These are phyloP conservation scores for Bipolaris bicolor DNA, from an alignment of 2,329 filamentous ascomycete species.

Conservation along the genomic window DNA sequence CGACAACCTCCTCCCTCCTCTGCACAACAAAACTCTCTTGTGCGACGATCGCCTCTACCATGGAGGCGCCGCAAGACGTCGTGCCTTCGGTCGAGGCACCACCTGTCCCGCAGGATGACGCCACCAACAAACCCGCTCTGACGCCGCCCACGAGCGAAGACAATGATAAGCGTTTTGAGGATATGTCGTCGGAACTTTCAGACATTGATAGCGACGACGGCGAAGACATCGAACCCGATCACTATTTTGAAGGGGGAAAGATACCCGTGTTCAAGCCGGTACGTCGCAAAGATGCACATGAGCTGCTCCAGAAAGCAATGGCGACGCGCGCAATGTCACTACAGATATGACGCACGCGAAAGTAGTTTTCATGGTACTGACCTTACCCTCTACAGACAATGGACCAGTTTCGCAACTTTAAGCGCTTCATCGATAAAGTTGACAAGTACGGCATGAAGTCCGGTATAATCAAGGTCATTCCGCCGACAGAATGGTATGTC, in stretches of 20 bases:
- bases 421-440: constrained; percentile 86
- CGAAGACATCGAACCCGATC: constrained; percentile 80
- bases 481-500: constrained; percentile 87
- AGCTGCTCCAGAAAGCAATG: not conserved
- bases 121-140: constrained; percentile 49
- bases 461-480: constrained; percentile 94
- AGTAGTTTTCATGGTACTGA: constrained; percentile 24
- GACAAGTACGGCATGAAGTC: constrained; percentile 97
- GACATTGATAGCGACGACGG: constrained; percentile 56
- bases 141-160: constrained; percentile 61
- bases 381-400: constrained; percentile 64
- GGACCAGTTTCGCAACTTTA: constrained; percentile 93
- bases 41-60: constrained; percentile 17
- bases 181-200: constrained; percentile 56
- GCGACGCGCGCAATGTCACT: constrained; percentile 8
- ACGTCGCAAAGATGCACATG: constrained; percentile 46
- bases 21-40: constrained; percentile 19
- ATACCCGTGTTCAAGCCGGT: constrained; percentile 93
- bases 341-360: constrained; percentile 2
- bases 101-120: constrained; percentile 32
- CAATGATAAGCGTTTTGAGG: constrained; percentile 53
- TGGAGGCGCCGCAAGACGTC: constrained; percentile 41
- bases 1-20: constrained; percentile 27
- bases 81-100: constrained; percentile 45
- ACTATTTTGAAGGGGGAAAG: constrained; percentile 81